Conservation (phyloP, 768 basidiomycete species). For the Leccinum broughii region DNA sequence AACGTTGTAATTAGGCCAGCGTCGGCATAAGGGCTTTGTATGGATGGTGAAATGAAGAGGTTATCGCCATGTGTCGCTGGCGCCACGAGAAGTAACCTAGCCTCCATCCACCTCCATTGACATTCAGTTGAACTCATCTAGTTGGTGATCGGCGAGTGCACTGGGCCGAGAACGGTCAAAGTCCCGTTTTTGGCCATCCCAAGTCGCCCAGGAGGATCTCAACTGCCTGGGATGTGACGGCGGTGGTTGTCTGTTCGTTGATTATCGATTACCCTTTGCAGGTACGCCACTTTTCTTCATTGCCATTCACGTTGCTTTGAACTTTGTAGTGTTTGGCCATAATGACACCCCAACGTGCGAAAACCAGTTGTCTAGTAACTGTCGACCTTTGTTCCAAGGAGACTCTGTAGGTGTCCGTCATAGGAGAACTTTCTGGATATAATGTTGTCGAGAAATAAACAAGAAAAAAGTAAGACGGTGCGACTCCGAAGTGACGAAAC, state of each 20-base stretch:
- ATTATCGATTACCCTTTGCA: conserved; percentile 7
- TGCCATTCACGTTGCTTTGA: background rate
- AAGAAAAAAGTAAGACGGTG: background rate
- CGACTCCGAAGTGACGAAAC: background rate
- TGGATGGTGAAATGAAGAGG: conserved; percentile 3
- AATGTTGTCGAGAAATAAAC: conserved; percentile 1
- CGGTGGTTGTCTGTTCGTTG: conserved; percentile 2
- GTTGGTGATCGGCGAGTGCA: background rate
- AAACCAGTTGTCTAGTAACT: background rate
- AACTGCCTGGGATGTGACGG: background rate
- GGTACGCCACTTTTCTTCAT: background rate
- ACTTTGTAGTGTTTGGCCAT: background rate
- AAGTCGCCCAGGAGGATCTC: too few species aligned
- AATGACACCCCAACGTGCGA: conserved; percentile 2
- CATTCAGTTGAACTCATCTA: background rate
- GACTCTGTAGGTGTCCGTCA: background rate
- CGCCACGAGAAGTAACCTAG: conserved; percentile 3
- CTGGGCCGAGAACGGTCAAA: background rate
- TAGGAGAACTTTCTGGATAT: conserved; percentile 1
- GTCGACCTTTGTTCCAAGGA: background rate
- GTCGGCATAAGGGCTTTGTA: background rate
- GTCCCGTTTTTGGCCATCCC: background rate
- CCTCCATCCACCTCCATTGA: conserved; percentile 4
- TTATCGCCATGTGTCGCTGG: background rate
- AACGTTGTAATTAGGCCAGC: background rate